Percentiles rank a stretch among this genome's conserved stretches.
phyloP scores from a whole-genome alignment of 345 rosid genomes.

The Eucalyptus camaldulensis region DNA sequence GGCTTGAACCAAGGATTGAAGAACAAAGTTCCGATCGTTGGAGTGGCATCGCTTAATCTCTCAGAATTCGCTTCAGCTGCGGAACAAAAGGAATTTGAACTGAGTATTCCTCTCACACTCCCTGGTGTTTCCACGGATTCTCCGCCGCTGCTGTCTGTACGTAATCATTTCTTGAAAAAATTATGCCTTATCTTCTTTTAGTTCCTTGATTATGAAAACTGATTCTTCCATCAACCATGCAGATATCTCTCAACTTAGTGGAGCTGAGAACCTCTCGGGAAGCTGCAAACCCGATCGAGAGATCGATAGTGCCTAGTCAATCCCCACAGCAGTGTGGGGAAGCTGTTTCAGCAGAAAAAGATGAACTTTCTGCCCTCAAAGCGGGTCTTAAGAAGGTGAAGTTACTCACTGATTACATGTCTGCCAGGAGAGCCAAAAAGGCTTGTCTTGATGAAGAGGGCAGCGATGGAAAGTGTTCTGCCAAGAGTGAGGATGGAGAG shows the following conservation, averaged over 20 bases:
- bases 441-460: constrained; percentile 57
- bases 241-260: constrained; percentile 68
- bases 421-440: constrained; percentile 49
- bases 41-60: constrained; percentile 47
- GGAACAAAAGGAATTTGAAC: constrained; percentile 48
- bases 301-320: constrained; percentile 40
- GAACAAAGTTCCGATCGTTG: constrained; percentile 45
- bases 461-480: constrained; percentile 57
- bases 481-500: constrained; percentile 66
- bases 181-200: not conserved
- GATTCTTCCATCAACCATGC: not conserved
- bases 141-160: constrained; percentile 29
- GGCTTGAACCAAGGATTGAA: constrained; percentile 42
- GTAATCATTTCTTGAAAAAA: not conserved
- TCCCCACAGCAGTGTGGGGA: constrained; percentile 45
- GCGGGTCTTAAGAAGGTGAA: constrained; percentile 85
- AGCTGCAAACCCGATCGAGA: constrained; percentile 28
- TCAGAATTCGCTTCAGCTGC: constrained; percentile 46
- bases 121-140: constrained; percentile 16
- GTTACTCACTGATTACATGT: constrained; percentile 62
- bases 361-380: constrained; percentile 76
- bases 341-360: constrained; percentile 33
- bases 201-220: not conserved
- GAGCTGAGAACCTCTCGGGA: constrained; percentile 67
- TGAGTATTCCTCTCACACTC: constrained; percentile 40